Evolutionary conservation across 371 early-diverging fungal genomes (phyloP).

Genomic region (Actinomucor elegans): DNA sequence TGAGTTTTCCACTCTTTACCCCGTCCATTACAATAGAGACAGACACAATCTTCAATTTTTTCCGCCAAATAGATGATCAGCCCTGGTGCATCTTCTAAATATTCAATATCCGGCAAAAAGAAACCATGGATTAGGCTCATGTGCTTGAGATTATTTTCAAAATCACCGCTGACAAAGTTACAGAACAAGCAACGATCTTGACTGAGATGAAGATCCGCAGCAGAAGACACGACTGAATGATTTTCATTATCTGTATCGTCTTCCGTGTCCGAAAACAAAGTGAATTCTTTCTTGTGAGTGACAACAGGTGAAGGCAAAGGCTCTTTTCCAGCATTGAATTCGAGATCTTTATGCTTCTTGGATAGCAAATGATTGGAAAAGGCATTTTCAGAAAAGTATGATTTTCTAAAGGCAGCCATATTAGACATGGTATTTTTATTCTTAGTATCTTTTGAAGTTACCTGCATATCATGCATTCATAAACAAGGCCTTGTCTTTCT

Average conservation of each 20-base stretch:
- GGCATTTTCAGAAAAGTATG: slow-evolving; percentile 79
- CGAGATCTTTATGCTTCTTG: slow-evolving; percentile 89
- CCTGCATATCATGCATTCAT: slow-evolving; percentile 45
- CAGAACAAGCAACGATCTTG: slow-evolving; percentile 73
- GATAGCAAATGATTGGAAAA: slow-evolving; percentile 85
- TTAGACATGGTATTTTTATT: background rate
- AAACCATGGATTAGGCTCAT: slow-evolving; percentile 90
- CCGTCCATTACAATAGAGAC: slow-evolving; percentile 93
- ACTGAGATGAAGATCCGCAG: background rate
- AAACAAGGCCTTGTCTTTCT: slow-evolving; percentile 37
- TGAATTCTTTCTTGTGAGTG: slow-evolving; percentile 4
- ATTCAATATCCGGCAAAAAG: slow-evolving; percentile 96
- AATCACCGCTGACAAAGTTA: slow-evolving; percentile 53
- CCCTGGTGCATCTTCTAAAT: slow-evolving; percentile 82
- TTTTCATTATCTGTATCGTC: slow-evolving; percentile 28
- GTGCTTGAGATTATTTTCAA: slow-evolving; percentile 86
- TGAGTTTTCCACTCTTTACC: slow-evolving; percentile 81
- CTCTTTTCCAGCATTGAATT: slow-evolving; percentile 34
- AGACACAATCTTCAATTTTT: slow-evolving; percentile 90
- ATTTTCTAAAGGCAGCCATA: slow-evolving; percentile 41
- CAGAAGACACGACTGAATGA: slow-evolving; percentile 16
- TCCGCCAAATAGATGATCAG: slow-evolving; percentile 88
- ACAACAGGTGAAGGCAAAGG: slow-evolving; percentile 9
- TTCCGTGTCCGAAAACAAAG: slow-evolving; percentile 25
- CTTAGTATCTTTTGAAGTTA: slow-evolving; percentile 1